A percentile compares a stretch with the other conserved stretches of the same genome.
Evolutionary conservation across 2,329 filamentous ascomycete species (phyloP).

Genomic region (Parastagonospora nodorum): DNA sequence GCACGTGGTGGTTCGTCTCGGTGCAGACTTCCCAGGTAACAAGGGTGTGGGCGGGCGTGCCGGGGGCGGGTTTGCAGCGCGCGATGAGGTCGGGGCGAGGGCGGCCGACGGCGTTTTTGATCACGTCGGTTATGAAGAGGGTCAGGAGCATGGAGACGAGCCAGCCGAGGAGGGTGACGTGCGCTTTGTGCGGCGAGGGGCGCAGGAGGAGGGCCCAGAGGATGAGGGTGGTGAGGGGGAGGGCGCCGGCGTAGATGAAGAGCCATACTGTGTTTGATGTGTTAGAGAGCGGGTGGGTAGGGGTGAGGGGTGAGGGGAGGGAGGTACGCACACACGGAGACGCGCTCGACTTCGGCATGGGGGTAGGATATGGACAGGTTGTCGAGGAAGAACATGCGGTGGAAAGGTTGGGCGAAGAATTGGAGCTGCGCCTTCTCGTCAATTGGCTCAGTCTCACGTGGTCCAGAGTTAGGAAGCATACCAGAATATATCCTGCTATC

Average conservation of each 20-base stretch:
- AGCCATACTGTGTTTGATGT: slow-evolving; percentile 63
- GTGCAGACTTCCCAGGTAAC: slow-evolving; percentile 74
- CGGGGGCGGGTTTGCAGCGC: slow-evolving; percentile 75
- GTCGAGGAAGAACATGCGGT: slow-evolving; percentile 90
- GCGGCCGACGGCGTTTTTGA: slow-evolving; percentile 86
- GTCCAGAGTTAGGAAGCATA: slow-evolving; percentile 40
- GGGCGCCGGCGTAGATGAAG: slow-evolving; percentile 75
- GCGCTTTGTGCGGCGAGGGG: slow-evolving; percentile 75
- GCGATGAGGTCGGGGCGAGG: slow-evolving; percentile 86
- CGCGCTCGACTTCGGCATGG: slow-evolving; percentile 81
- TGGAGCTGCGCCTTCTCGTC: slow-evolving; percentile 57
- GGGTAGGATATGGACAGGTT: slow-evolving; percentile 85
- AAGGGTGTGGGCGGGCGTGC: slow-evolving; percentile 60
- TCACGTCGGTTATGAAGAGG: slow-evolving; percentile 78
- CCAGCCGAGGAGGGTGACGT: slow-evolving; percentile 83
- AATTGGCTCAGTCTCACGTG: neutral
- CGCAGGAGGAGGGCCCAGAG: slow-evolving; percentile 67
- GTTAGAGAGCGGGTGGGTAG: slow-evolving; percentile 8
- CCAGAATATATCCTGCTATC: slow-evolving; percentile 68
- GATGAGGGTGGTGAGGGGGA: slow-evolving; percentile 71
- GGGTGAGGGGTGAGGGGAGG: slow-evolving; percentile 12
- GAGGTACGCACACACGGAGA: slow-evolving; percentile 71
- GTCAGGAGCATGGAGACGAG: slow-evolving; percentile 74
- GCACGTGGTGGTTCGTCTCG: slow-evolving; percentile 66
- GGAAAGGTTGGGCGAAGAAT: slow-evolving; percentile 79